Conservation (phyloP, 768 basidiomycete genomes). For the Rhodocollybia butyracea region DNA sequence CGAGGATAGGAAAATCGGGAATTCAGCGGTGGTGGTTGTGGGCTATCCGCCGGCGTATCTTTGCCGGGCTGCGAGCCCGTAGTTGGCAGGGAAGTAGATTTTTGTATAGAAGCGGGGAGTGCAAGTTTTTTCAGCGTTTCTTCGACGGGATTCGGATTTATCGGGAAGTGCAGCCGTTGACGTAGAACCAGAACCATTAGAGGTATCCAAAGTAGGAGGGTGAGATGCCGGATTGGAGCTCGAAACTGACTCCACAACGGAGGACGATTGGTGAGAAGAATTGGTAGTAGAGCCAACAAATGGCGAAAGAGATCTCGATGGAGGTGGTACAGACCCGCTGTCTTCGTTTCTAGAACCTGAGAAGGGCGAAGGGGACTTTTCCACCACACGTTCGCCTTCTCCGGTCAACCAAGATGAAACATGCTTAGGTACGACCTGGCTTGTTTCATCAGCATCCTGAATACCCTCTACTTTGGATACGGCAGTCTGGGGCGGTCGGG, state of each 20-base stretch:
- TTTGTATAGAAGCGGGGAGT: too few relatives aligned
- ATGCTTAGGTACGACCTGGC: not conserved
- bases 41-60: not conserved
- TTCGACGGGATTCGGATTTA: too few relatives aligned
- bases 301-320: constrained; percentile 26
- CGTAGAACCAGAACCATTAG: too few relatives aligned
- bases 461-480: too few relatives aligned
- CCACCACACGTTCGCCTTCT: not conserved
- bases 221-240: too few relatives aligned
- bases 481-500: not conserved
- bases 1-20: constrained; percentile 66
- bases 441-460: not conserved
- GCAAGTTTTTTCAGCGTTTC: too few relatives aligned
- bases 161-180: too few relatives aligned
- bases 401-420: not conserved
- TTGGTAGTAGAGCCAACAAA: not conserved
- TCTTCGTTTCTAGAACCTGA: constrained; percentile 21
- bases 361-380: constrained; percentile 10
- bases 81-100: too few relatives aligned
- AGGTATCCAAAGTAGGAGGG: too few relatives aligned
- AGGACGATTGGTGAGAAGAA: not conserved
- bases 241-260: too few relatives aligned
- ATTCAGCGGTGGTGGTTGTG: constrained; percentile 35
- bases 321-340: constrained; percentile 8
- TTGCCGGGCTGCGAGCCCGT: not conserved